These are phyloP conservation scores for Botryotinia calthae DNA, from an alignment of 2,329 filamentous ascomycete genomes.

Conservation along the genomic window DNA sequence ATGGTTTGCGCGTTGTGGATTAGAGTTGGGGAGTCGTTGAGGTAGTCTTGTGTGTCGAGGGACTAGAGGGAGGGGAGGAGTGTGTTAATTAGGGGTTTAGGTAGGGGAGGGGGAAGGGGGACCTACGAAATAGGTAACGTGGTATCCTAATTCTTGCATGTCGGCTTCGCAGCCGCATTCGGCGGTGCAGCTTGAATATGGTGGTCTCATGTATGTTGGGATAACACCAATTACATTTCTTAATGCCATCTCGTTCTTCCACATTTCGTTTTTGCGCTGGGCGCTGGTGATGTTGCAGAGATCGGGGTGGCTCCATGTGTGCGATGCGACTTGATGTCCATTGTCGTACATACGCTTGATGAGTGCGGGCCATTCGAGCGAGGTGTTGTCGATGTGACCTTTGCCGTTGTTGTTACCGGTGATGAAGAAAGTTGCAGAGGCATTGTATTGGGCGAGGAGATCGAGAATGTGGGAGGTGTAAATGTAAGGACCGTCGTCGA, in stretches of 20 bases:
- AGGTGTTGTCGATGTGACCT: slow-evolving; percentile 53
- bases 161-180: slow-evolving; percentile 40
- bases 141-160: slow-evolving; percentile 45
- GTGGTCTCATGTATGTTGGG: slow-evolving; percentile 52
- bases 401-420: slow-evolving; percentile 48
- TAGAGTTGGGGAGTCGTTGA: slow-evolving; percentile 43
- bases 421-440: slow-evolving; percentile 59
- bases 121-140: slow-evolving; percentile 47
- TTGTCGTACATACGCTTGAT: slow-evolving; percentile 38
- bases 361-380: slow-evolving; percentile 43
- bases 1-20: slow-evolving; percentile 48
- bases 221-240: slow-evolving; percentile 52
- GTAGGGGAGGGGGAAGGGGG: background rate
- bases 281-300: slow-evolving; percentile 44
- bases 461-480: slow-evolving; percentile 62
- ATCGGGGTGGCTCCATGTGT: slow-evolving; percentile 53
- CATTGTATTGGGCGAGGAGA: slow-evolving; percentile 56
- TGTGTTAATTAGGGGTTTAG: slow-evolving; percentile 2
- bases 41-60: slow-evolving; percentile 51
- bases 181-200: slow-evolving; percentile 45
- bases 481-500: slow-evolving; percentile 63
- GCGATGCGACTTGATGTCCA: slow-evolving; percentile 60
- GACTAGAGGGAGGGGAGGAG: background rate
- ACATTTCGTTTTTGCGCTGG: slow-evolving; percentile 49
- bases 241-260: slow-evolving; percentile 54